Evolutionary conservation across 1,139 yeast genomes (phyloP), one percentile per base, ranked within the genome.

Genomic region (Diutina scorzettiae): DNA sequence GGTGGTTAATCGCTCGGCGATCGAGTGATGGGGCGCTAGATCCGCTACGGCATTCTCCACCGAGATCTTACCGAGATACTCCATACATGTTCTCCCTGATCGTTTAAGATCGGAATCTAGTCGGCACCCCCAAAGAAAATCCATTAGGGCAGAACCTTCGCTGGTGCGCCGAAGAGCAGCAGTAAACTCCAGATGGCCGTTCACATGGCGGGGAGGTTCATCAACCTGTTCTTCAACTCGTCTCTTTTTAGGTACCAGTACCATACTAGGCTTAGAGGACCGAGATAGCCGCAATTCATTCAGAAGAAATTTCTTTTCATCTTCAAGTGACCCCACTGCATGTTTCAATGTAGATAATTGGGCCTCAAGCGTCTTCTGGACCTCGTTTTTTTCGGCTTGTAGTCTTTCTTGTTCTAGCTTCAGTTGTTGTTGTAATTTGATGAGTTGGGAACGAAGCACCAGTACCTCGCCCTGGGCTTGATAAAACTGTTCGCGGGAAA

Each of bases 381-480:
- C 48, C 20, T 49, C 48, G 2, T 57, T 53, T 43, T 62, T 66
- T 2, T 64, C 54, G 4, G 59, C 59, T 41, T 63, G 61, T 40
- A 80, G 49, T 20, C 65, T 63, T 17, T 55, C 56, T n/a, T 70
- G 57, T 48, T 73, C 78, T 2, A 63, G 59, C 3, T 60, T 63
- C 43, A 71, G 71, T 36, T 60, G 68, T 25, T 57, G 56, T 42
- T 73, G 75, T 9, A 73, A 53, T 42, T 70, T 69, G 17, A 69
- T 61, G 40, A 84, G 59, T 51, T 81, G 84, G 17, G 81, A 76
- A 45, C 89, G 63, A 20, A 86, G 64, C 31, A 85, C 78, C 9
- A 93, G 78, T 25, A 82, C 76, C 53, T 86, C 95, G 3, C 95
- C 95, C 48, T 72, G 79, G 0, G 86, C 79, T 32, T 66, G 63